These are phyloP conservation scores for Lentinula guzmanii DNA, from an alignment of 768 basidiomycete species.

Conservation along the genomic window DNA sequence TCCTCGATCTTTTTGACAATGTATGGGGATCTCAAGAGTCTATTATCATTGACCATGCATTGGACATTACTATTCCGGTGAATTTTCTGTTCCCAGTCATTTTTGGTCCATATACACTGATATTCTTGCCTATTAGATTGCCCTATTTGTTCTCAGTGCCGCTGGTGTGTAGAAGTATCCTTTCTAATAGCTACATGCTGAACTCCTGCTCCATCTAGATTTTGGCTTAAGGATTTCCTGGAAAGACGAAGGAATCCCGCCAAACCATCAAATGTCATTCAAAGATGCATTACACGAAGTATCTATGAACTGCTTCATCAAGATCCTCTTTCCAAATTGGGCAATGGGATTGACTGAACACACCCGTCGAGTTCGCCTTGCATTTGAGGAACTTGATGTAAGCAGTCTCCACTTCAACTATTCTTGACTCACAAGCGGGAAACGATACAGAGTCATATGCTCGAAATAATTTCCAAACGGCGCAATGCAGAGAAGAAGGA, in stretches of 20 bases:
- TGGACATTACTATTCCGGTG: constrained; percentile 52
- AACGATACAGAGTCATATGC: constrained; percentile 32
- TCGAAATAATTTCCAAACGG: constrained; percentile 47
- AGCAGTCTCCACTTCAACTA: background rate
- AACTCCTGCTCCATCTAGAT: background rate
- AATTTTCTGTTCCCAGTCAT: constrained; percentile 6
- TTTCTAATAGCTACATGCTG: background rate
- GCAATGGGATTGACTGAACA: constrained; percentile 28
- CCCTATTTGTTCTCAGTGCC: constrained; percentile 13
- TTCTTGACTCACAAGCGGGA: background rate
- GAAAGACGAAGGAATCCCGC: constrained; percentile 17
- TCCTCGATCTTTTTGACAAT: constrained; percentile 36
- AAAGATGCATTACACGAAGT: constrained; percentile 42
- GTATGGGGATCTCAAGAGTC: constrained; percentile 38
- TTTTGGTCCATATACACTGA: background rate
- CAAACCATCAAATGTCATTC: constrained; percentile 41
- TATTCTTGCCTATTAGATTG: background rate
- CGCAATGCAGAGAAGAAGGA: constrained; percentile 25
- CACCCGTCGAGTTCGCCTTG: constrained; percentile 23
- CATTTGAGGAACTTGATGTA: constrained; percentile 40
- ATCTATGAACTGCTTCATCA: constrained; percentile 28
- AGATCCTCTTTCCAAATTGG: constrained; percentile 33
- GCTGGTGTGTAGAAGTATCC: constrained; percentile 30
- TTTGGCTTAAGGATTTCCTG: constrained; percentile 6
- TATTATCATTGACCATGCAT: constrained; percentile 36